phyloP scores from a whole-genome alignment of 768 basidiomycete genomes.

The Hypholoma fasciculare region DNA sequence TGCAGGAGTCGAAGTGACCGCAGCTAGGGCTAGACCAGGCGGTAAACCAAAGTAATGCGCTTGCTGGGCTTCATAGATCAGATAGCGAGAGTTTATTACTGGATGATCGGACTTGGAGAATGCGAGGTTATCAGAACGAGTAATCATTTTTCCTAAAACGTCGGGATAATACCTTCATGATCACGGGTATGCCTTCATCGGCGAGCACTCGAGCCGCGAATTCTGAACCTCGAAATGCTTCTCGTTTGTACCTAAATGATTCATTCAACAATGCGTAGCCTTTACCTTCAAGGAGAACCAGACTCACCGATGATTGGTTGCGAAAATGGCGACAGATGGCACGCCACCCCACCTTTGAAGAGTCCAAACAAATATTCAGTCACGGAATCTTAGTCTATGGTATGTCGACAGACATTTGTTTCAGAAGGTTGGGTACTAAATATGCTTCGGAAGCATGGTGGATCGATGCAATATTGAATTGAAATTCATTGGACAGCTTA shows the following conservation, averaged over 20 bases:
- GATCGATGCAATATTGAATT: slow-evolving; percentile 79
- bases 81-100: slow-evolving; percentile 61
- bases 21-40: slow-evolving; percentile 55
- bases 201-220: slow-evolving; percentile 78
- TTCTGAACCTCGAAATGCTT: slow-evolving; percentile 70
- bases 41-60: slow-evolving; percentile 69
- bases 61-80: slow-evolving; percentile 72
- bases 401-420: slow-evolving; percentile 54
- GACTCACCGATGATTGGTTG: slow-evolving; percentile 65
- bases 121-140: background rate
- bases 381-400: background rate
- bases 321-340: slow-evolving; percentile 80
- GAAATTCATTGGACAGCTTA: slow-evolving; percentile 87
- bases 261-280: background rate
- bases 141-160: background rate
- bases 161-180: slow-evolving; percentile 62
- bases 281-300: background rate
- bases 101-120: slow-evolving; percentile 53
- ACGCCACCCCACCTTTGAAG: slow-evolving; percentile 43
- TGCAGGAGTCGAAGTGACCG: slow-evolving; percentile 70
- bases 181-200: slow-evolving; percentile 68
- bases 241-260: slow-evolving; percentile 43
- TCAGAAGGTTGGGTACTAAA: slow-evolving; percentile 81
- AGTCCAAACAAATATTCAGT: slow-evolving; percentile 7
- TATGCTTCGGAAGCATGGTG: slow-evolving; percentile 91